phyloP scores from a whole-genome alignment of 257 asterid genomes.

The Cruciata laevipes region DNA sequence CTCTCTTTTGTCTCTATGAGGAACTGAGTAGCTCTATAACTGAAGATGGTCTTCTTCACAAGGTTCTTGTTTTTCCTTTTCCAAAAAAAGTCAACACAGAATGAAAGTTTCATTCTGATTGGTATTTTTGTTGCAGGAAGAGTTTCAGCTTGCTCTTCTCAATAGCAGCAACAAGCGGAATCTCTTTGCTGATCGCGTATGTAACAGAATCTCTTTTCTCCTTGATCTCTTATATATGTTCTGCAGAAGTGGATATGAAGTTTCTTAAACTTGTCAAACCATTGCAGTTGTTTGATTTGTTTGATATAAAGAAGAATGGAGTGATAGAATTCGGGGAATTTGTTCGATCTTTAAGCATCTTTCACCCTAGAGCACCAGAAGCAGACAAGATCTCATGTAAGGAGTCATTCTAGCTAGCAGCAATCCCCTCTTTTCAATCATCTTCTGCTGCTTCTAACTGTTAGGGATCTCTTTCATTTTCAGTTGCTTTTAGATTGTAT shows the following conservation, averaged over 20 bases:
- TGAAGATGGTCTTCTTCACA: constrained; percentile 68
- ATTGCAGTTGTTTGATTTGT: constrained; percentile 47
- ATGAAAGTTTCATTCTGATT: too few species aligned
- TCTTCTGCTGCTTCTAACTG: not conserved
- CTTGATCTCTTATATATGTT: not conserved
- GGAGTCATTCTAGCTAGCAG: constrained; percentile 11
- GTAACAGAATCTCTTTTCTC: not conserved
- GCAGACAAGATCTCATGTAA: constrained; percentile 58
- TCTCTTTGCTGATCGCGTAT: constrained; percentile 68
- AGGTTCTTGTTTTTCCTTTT: constrained; percentile 37
- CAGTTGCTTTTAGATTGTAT: constrained; percentile 80
- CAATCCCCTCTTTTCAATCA: not conserved
- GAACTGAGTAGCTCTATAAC: constrained; percentile 53
- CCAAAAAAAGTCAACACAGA: not conserved
- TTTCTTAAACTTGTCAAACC: not conserved
- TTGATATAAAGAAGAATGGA: constrained; percentile 61
- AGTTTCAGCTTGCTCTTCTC: constrained; percentile 73
- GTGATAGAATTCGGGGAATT: constrained; percentile 73
- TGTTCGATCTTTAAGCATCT: constrained; percentile 60
- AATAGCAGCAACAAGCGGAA: constrained; percentile 42
- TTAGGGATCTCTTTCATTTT: constrained; percentile 1
- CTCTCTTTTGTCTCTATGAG: constrained; percentile 52
- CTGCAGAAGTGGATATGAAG: constrained; percentile 7
- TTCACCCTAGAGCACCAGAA: constrained; percentile 64
- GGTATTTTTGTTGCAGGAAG: constrained; percentile 50